Base-by-base conservation (phyloP, 441 rosid genomes). In the Adansonia grandidieri region DNA sequence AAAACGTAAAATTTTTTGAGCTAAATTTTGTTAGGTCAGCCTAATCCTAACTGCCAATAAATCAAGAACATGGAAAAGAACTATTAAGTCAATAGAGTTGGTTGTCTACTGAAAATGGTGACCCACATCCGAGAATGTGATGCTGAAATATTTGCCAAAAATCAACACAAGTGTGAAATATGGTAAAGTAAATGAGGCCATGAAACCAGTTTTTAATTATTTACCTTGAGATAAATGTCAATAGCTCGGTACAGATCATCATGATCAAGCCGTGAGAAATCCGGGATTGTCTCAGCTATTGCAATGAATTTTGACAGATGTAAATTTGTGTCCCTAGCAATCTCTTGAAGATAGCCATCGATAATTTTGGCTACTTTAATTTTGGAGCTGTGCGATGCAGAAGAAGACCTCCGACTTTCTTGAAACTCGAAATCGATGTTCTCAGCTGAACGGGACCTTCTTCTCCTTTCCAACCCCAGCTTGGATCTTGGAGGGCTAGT, bases 371-470 rank as follows among this genome's bases (percentile, higher is more conserved):
- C 91, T 5, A 91, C 92, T 80, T 90, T 91, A 51, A 82, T 58
- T 82, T 88, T 88, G 67, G 90, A 83, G 63, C 92, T 84, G 78
- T 89, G 87, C 15, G 91, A 88, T 75, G 93, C 95, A 42, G 91
- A 86, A 83, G 93, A 88, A 71, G 93, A 88, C 77, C 95, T 86
- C 76, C 97, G 84, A 64, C 92, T 89, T 80, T 91, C 98, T 51
- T 92, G 98, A 78, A 92, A 90, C 84, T 90, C 98, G 24, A 88
- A 73, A 79, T 89, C 87, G 40, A 93, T 90, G 78, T 92, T 91
- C 82, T 95, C 98, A 1, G 97, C 97, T 0, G 98, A 96, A 47
- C 90, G 88, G 6, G 98, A 96, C 87, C 98, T 87, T 84, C 98
- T 87, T 84, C 98, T 90, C 87, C 93, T 89, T 87, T 91, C 90